phyloP scores from a whole-genome alignment of 495 filamentous ascomycete species.

The Lepraria neglecta region DNA sequence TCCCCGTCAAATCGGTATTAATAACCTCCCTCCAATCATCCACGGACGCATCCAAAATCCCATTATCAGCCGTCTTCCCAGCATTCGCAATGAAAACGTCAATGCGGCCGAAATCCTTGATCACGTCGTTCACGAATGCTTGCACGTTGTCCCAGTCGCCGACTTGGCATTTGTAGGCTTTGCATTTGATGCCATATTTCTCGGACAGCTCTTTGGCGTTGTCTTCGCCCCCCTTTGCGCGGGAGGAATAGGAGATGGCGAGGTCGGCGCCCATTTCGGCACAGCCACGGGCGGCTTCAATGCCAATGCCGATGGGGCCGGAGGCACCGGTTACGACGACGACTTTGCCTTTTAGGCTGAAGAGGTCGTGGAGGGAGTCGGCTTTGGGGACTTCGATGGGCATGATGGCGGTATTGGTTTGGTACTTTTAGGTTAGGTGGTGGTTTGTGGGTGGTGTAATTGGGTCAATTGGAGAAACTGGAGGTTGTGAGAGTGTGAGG shows the following conservation, averaged over 20 bases:
- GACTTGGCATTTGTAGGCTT: slow-evolving; percentile 51
- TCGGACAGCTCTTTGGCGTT: slow-evolving; percentile 27
- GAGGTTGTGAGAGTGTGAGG: too few relatives aligned
- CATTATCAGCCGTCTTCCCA: slow-evolving; percentile 55
- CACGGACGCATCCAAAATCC: slow-evolving; percentile 57
- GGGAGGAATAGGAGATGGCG: slow-evolving; percentile 61
- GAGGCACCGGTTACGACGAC: slow-evolving; percentile 67
- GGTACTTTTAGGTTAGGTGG: background rate
- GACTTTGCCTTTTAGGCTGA: slow-evolving; percentile 68
- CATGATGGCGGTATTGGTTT: slow-evolving; percentile 31
- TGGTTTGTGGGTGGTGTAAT: too few relatives aligned
- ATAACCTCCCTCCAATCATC: slow-evolving; percentile 63
- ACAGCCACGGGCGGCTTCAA: slow-evolving; percentile 64
- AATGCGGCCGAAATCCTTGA: slow-evolving; percentile 58
- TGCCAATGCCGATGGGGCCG: slow-evolving; percentile 63
- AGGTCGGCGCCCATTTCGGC: slow-evolving; percentile 68
- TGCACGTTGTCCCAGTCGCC: slow-evolving; percentile 24
- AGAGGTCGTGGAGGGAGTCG: slow-evolving; percentile 54
- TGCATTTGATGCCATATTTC: slow-evolving; percentile 53
- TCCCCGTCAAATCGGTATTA: slow-evolving; percentile 57
- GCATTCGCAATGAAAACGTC: slow-evolving; percentile 66
- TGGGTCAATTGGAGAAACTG: too few relatives aligned
- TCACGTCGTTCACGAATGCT: slow-evolving; percentile 39
- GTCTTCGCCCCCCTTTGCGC: slow-evolving; percentile 26
- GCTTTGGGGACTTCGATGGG: slow-evolving; percentile 54